Base-by-base conservation (phyloP, 2,329 filamentous ascomycete species). In the Ceratocystis cacaofunesta region DNA sequence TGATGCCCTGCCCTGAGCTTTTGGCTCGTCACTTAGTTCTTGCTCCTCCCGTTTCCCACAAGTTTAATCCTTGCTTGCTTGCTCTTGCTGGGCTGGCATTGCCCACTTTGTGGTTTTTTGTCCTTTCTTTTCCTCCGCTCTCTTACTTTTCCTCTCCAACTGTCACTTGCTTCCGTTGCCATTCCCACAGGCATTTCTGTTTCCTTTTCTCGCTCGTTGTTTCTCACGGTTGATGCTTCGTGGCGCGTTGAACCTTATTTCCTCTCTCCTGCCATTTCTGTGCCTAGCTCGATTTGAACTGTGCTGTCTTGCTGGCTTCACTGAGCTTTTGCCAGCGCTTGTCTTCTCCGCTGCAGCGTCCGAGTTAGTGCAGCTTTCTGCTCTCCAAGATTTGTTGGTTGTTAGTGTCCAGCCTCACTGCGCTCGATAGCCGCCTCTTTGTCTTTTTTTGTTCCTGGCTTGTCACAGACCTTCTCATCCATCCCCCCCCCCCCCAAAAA, bases 11-110 rank as follows among this genome's bases (percentile, higher is more conserved):
- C 15, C 46, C 28, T 43, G 48, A 46, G 19, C 25, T 17, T 46
- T 50, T 48, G 36, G 36, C 41, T 62, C 10, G 7, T 44, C 41
- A 48, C 22, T 55, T 52, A n/a, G 19, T 58, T 50, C n/a, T 64
- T 57, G n/a, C 32, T 64, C 48, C 52, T 64, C 43, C 25, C 61
- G 60, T 62, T 62, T 62, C 60, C 36, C 60, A 62, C 41, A 62
- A 41, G 60, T 62, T 62, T 62, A 46, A 62, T 62, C 61, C 61
- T 50, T 62, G 44, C 25, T 7, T 43, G 25, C 1, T 12, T 57
- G 19, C 15, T 57, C 30, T 46, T 12, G 12, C 36, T 57, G 32
- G 36, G 22, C 32, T 44, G 32, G 15, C 19, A n/a, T 22, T 57
- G n/a, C 22, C 44, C 22, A 57, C 44, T 43, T 63, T 57, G 46